Evolutionary conservation across 805 yeast species (phyloP), one percentile per base, ranked within the genome.

Genomic region (Lachancea sp.): DNA sequence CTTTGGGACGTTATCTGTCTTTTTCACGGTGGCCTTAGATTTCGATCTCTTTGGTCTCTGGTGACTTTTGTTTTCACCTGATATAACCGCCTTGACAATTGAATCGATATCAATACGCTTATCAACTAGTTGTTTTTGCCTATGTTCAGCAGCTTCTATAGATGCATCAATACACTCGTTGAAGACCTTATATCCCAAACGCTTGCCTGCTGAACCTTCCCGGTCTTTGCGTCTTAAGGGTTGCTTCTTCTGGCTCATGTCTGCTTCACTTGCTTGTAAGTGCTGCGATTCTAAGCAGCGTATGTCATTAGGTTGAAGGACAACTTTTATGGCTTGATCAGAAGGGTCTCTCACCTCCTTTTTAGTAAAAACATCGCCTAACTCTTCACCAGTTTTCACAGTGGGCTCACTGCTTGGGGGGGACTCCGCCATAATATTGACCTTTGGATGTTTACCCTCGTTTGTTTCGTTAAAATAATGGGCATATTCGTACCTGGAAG

Each of bases 381-480:
- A 22, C 4, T 18, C 26, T 13, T 28, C 36, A 20, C 26, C 2
- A 15, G 16, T 7, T 21, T 21, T 17, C 11, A 29, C n/a, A 16
- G 6, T 16, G 8, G 33, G 20, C 19, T 18, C 20, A 18, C 12
- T 29, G n/a, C 8, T 29, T 15, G 33, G 33, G 6, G 33, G 32
- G 15, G 44, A 35, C 9, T 29, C 30, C 13, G 45, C 46, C 55
- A 55, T 56, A 13, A 56, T 53, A n/a, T 48, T 42, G 2, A 46
- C 42, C 29, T 52, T 57, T 17, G 36, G 34, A 19, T 41, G 44
- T 34, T 47, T 50, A 9, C 55, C 55, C 8, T 34, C 22, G 20
- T 46, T 43, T 5, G 50, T 44, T 31, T 50, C 60, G 11, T 41
- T 35, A 13, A 55, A 18, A 43, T 51, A 58, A 33, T 59, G 63